Evolutionary conservation across 768 basidiomycete species (phyloP).

Genomic region (Nevesoporus exiguus): DNA sequence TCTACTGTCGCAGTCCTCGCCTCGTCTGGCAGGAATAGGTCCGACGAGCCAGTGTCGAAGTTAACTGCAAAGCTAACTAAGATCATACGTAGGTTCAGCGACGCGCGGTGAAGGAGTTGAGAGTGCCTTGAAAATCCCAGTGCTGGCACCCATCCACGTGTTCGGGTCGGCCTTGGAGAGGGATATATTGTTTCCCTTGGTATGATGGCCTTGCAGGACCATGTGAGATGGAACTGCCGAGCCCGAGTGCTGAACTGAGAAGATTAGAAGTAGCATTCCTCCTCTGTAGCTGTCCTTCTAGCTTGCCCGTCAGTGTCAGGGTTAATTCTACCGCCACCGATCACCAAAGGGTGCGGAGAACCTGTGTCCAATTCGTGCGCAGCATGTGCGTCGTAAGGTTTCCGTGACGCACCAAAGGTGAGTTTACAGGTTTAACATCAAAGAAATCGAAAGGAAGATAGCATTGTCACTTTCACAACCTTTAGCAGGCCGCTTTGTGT

Average conservation of each 20-base stretch:
- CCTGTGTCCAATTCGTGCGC: conserved; percentile 48
- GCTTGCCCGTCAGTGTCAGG: background rate
- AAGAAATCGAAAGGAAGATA: background rate
- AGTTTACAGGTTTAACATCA: background rate
- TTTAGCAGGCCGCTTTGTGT: background rate
- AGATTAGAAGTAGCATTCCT: background rate
- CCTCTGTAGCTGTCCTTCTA: conserved; percentile 8
- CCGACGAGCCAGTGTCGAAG: conserved; percentile 53
- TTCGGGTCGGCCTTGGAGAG: conserved; percentile 37
- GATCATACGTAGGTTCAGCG: background rate
- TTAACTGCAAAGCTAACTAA: conserved; percentile 35
- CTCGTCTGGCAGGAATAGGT: conserved; percentile 41
- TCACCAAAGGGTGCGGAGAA: conserved; percentile 31
- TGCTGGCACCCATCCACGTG: conserved; percentile 46
- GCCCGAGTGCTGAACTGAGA: background rate
- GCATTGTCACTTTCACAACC: background rate
- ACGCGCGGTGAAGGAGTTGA: background rate
- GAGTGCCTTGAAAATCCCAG: conserved; percentile 39
- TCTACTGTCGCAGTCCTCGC: conserved; percentile 21
- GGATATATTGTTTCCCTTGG: conserved; percentile 29
- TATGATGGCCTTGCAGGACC: conserved; percentile 2
- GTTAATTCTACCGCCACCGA: background rate
- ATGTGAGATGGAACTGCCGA: too few relatives aligned
- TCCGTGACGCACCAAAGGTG: conserved; percentile 29
- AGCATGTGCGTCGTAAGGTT: conserved; percentile 40